phyloP scores from a whole-genome alignment of 148 eudicot species.

The Rhododendron kiyosumense region DNA sequence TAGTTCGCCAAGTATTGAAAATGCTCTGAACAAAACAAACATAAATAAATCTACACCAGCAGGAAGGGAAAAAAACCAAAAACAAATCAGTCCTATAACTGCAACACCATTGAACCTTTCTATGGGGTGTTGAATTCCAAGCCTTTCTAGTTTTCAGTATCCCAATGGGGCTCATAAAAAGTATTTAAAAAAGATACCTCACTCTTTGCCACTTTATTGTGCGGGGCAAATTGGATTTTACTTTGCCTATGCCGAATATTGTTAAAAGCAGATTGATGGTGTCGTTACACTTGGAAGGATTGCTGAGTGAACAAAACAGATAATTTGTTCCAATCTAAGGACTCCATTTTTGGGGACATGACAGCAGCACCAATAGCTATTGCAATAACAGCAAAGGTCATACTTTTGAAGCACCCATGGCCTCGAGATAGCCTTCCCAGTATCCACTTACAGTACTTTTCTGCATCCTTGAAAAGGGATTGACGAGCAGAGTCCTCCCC shows the following conservation, averaged over 20 bases:
- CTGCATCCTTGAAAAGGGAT: conserved; percentile 46
- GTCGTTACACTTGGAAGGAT: conserved; percentile 25
- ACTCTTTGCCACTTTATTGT: conserved; percentile 9
- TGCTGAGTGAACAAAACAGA: conserved; percentile 51
- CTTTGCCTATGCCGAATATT: conserved; percentile 9
- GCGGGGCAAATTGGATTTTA: conserved; percentile 11
- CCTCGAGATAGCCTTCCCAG: conserved; percentile 62
- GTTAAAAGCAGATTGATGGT: neutral
- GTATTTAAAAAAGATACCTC: conserved; percentile 4
- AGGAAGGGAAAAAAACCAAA: neutral
- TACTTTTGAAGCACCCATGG: conserved; percentile 51
- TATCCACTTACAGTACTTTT: conserved; percentile 60
- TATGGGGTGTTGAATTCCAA: conserved; percentile 10
- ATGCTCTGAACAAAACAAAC: neutral
- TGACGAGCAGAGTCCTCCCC: conserved; percentile 39
- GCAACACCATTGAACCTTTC: conserved; percentile 15
- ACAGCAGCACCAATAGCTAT: conserved; percentile 50
- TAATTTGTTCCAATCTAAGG: conserved; percentile 48
- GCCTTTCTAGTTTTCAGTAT: conserved; percentile 26
- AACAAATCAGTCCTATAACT: conserved; percentile 16
- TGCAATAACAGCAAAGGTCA: conserved; percentile 30
- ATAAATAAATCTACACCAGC: neutral
- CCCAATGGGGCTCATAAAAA: conserved; percentile 23
- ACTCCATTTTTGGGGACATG: conserved; percentile 40
- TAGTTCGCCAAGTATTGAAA: neutral